phyloP scores from a whole-genome alignment of 1,139 yeast species.

The Hemisphaericaspora subhashii region DNA sequence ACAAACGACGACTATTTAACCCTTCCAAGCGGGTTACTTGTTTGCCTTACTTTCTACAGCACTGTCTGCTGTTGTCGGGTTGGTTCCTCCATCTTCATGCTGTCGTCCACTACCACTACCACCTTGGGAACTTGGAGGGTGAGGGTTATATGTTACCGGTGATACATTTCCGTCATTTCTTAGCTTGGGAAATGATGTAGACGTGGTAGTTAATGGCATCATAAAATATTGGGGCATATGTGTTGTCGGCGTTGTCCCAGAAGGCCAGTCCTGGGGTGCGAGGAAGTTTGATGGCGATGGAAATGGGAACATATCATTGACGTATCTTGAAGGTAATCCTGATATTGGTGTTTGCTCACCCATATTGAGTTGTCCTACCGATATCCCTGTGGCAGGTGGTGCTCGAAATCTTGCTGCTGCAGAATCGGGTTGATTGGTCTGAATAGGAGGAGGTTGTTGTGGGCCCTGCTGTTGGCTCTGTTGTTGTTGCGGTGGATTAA shows the following conservation, averaged over 20 bases:
- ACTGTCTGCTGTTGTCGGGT: constrained; percentile 12
- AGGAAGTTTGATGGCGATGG: constrained; percentile 47
- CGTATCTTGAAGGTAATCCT: constrained; percentile 42
- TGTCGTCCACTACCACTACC: constrained; percentile 1
- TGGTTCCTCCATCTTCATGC: constrained; percentile 8
- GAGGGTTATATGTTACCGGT: constrained; percentile 6
- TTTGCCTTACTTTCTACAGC: constrained; percentile 4
- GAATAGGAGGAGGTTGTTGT: constrained; percentile 10
- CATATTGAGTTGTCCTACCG: constrained; percentile 14
- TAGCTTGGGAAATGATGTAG: constrained; percentile 4
- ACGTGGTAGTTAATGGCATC: constrained; percentile 17
- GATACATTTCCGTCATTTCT: constrained; percentile 6
- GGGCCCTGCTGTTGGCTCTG: constrained; percentile 12
- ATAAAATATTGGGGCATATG: constrained; percentile 37
- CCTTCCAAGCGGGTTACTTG: too few relatives aligned
- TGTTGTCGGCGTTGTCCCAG: constrained; percentile 37
- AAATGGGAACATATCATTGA: constrained; percentile 56
- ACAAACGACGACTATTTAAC: background rate
- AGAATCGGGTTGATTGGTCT: constrained; percentile 10
- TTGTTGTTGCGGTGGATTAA: constrained; percentile 25
- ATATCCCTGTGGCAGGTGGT: constrained; percentile 4
- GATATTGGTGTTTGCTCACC: constrained; percentile 54
- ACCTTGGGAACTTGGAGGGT: background rate
- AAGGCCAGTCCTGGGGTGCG: constrained; percentile 48
- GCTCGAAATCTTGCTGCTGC: constrained; percentile 11